Evolutionary conservation across 495 filamentous ascomycete genomes (phyloP).

Genomic region (Penicillium angulare): DNA sequence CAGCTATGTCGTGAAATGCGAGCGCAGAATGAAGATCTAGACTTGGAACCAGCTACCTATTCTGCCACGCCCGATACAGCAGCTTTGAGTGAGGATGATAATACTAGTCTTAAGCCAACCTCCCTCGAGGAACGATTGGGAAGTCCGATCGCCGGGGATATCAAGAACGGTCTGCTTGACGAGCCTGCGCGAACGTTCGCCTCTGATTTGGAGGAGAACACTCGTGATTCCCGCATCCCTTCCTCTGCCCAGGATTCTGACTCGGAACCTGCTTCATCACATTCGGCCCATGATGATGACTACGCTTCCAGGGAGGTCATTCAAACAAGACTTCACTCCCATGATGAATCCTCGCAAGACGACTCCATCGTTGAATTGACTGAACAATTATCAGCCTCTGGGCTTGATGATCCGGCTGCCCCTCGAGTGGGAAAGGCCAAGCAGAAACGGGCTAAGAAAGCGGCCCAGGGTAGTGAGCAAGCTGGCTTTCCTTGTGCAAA

Average conservation of each 20-base stretch:
- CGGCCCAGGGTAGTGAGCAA: conserved; percentile 54
- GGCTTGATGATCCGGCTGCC: conserved; percentile 18
- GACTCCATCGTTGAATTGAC: conserved; percentile 18
- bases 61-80: neutral
- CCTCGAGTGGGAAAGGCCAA: conserved; percentile 83
- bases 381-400: conserved; percentile 22
- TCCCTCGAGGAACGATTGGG: neutral
- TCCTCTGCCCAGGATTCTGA: neutral
- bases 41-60: conserved; percentile 13
- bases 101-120: neutral
- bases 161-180: neutral
- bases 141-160: neutral
- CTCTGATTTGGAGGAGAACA: neutral
- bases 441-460: conserved; percentile 79
- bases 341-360: conserved; percentile 6
- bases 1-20: conserved; percentile 80
- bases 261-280: neutral
- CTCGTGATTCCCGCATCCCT: neutral
- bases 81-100: neutral
- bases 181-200: neutral
- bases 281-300: conserved; percentile 34
- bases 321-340: conserved; percentile 27
- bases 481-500: conserved; percentile 54
- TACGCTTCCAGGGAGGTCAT: conserved; percentile 48
- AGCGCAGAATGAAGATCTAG: conserved; percentile 60